Base-by-base conservation (phyloP, 1,139 yeast species). In the Saccharomyces pastorianus region DNA sequence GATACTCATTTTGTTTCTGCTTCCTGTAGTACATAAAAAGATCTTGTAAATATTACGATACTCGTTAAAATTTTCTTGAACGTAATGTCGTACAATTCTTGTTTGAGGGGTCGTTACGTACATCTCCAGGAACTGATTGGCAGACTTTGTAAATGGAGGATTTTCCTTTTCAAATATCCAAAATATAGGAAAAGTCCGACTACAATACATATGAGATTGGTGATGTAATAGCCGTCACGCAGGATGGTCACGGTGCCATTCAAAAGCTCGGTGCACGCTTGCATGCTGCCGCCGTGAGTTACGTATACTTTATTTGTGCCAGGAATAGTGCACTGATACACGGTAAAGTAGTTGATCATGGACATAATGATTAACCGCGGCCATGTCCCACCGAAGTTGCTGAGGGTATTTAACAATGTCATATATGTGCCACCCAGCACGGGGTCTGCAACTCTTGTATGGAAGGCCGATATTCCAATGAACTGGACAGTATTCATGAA, bases 321-420 rank as follows among this genome's bases (percentile, higher is more conserved):
- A 11, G 61, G 58, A 4, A 59, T 50, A 17, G 55, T 60, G 71
- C 98, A 91, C 32, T 75, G 68, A 1, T 90, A 81, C 2, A 71
- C 63, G 0, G 97, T 88, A 59, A 90, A 80, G 61, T 77, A 79
- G 70, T 91, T 98, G 56, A 95, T 93, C 68, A 90, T 76, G 58
- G 77, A 81, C 63, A 90, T 78, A 5, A 91, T 84, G 49, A 93
- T 75, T 27, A 89, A 74, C 56, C 91, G 78, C 0, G 99, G 99
- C 99, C 99, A 95, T 28, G 95, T 95, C 4, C 99, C 99, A 38
- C 99, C 99, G 55, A 91, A 78, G 66, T 93, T 93, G 41, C 95
- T 84, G 51, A 93, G 76, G 0, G 99, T 93, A 71, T 95, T 95
- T 55, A 93, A 75, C 0, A 96, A 85, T 0, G 99, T 93, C 98